Base-by-base conservation (phyloP, 1,284 basidiomycete species). In the Anthracocystis walkeri region DNA sequence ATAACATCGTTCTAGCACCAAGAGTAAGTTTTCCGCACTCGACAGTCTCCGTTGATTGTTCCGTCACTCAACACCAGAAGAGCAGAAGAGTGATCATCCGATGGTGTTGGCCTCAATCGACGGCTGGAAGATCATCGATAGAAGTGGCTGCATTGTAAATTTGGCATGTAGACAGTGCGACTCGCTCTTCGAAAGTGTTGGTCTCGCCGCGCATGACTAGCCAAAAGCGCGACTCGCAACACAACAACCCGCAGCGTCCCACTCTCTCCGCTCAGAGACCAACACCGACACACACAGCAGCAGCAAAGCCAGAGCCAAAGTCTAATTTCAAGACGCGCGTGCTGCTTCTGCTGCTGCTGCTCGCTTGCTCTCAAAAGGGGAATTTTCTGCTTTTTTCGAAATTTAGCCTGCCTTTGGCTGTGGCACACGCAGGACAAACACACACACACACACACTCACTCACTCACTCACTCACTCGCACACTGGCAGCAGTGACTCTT, bases 321-420 rank as follows among this genome's bases (percentile, higher is more conserved):
- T 3, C 12, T 3, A 25, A 44, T 31, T 49, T 49, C 48, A n/a
- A 49, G 25, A 49, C 48, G 29, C 48, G 48, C 48, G 48, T 49
- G 45, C 45, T 11, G 14, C 10, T 46, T n/a, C n/a, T n/a, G n/a
- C 7, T 18, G 41, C 16, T 18, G 35, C 35, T 38, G 35, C 35
- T 49, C 16, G 44, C 12, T 27, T 25, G 12, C 45, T 27, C 12
- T 16, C 33, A 33, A 33, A 33, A 33, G 33, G 33, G 33, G 33
- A 33, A 8, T 33, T 33, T 33, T 12, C 29, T 29, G 29, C 8
- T 4, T 33, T 33, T 33, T 33, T 33, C 33, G 11, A 33, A 33
- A 33, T 33, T 33, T 33, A 33, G 33, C 11, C 33, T 33, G 7
- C 11, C 29, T 29, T 29, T 29, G 33, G 33, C 11, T 7, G 33